A percentile compares a stretch with the other conserved stretches of the same genome.
Conservation (phyloP, 257 asterid genomes). For the Jaltomata sinuosa region DNA sequence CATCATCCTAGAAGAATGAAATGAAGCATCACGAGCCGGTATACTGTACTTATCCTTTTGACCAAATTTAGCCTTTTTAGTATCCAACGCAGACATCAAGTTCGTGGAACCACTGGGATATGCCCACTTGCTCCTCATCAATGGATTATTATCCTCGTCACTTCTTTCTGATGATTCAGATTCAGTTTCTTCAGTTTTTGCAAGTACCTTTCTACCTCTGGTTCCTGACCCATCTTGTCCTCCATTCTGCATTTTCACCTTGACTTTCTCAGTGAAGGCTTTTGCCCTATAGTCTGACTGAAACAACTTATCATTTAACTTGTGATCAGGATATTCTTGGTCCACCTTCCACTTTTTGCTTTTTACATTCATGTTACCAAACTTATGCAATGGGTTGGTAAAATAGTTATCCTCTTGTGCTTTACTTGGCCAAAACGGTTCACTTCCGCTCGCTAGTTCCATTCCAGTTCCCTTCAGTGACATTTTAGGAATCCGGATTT, state of each 20-base stretch:
- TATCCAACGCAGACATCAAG: constrained; percentile 30
- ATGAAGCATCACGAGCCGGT: constrained; percentile 40
- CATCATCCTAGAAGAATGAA: constrained; percentile 28
- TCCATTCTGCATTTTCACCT: constrained; percentile 38
- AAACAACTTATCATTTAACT: constrained; percentile 31
- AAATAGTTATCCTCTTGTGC: constrained; percentile 41
- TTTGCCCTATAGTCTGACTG: constrained; percentile 41
- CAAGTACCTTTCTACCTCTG: constrained; percentile 32
- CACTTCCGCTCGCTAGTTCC: constrained; percentile 42
- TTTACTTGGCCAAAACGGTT: constrained; percentile 41
- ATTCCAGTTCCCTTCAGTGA: constrained; percentile 47
- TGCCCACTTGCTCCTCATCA: constrained; percentile 97
- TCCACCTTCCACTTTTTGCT: constrained; percentile 53
- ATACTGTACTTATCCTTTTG: constrained; percentile 44
- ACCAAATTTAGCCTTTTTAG: constrained; percentile 35
- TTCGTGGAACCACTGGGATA: constrained; percentile 65
- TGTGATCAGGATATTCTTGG: constrained; percentile 44
- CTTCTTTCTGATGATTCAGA: constrained; percentile 87
- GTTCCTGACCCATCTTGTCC: constrained; percentile 31
- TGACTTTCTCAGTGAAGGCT: constrained; percentile 38
- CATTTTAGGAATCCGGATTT: constrained; percentile 49
- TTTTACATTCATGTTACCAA: constrained; percentile 38
- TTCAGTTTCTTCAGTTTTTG: constrained; percentile 77
- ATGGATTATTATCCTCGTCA: constrained; percentile 69
- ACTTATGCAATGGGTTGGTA: constrained; percentile 34